Percentiles rank a stretch among this genome's conserved stretches.
Conservation (phyloP, 75 land plant genomes). For the Larix kaempferi region DNA sequence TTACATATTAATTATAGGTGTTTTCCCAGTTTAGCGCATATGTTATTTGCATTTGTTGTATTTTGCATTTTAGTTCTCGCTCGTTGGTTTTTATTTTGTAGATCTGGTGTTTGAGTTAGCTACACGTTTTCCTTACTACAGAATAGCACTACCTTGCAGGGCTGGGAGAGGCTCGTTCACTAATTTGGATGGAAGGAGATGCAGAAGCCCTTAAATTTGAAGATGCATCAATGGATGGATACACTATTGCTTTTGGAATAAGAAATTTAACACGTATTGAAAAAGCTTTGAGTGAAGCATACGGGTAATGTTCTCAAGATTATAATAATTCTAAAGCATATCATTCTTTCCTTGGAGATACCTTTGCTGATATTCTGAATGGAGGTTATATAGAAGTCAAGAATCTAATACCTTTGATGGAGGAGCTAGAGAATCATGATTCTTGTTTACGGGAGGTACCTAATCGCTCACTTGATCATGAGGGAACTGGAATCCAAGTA, state of each 20-base stretch:
- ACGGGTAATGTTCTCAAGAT: too few relatives aligned
- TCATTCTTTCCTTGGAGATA: too few relatives aligned
- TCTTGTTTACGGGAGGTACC: too few relatives aligned
- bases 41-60: not conserved
- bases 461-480: too few relatives aligned
- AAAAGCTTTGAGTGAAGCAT: conserved; percentile 87
- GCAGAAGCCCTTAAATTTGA: conserved; percentile 85
- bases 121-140: not conserved
- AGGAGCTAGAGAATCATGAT: too few relatives aligned
- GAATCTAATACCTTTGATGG: too few relatives aligned
- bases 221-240: conserved; percentile 90
- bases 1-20: not conserved
- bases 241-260: conserved; percentile 98
- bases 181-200: conserved; percentile 94
- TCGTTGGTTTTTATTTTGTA: too few relatives aligned
- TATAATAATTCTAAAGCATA: too few relatives aligned
- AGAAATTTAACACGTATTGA: conserved; percentile 98
- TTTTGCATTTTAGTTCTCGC: too few relatives aligned
- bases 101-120: not conserved
- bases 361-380: too few relatives aligned
- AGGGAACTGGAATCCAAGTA: too few relatives aligned
- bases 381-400: too few relatives aligned
- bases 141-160: conserved; percentile 33
- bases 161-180: conserved; percentile 47
- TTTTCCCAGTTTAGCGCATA: not conserved